Conservation (phyloP, 2,329 filamentous ascomycete genomes). For the Ciborinia camelliae region DNA sequence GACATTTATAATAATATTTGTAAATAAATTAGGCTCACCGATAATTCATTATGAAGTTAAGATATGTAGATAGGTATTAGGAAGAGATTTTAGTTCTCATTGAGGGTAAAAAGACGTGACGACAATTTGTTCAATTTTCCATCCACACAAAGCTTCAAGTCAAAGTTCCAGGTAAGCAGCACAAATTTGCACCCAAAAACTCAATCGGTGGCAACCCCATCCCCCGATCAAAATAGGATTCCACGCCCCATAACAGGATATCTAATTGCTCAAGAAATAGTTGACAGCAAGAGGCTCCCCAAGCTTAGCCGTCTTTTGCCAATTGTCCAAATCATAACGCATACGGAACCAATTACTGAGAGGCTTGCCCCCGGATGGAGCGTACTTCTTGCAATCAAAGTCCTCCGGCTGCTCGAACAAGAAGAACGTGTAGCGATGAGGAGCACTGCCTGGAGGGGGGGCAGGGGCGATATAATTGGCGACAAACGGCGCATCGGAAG, state of each 20-base stretch:
- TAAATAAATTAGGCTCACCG: neutral
- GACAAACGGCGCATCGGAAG: slow-evolving; percentile 32
- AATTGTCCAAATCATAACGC: slow-evolving; percentile 44
- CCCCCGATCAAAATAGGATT: neutral
- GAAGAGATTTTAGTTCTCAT: neutral
- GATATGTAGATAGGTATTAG: neutral
- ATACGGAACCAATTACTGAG: slow-evolving; percentile 41
- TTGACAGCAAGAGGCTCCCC: slow-evolving; percentile 40
- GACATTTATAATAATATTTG: too few species aligned
- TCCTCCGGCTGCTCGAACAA: slow-evolving; percentile 47
- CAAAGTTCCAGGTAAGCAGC: neutral
- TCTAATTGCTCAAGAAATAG: slow-evolving; percentile 39
- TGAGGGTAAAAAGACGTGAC: neutral
- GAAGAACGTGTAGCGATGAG: slow-evolving; percentile 50
- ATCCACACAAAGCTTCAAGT: neutral
- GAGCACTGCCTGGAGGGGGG: slow-evolving; percentile 45
- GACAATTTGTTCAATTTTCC: neutral
- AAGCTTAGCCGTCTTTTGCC: slow-evolving; percentile 39
- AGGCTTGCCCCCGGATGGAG: slow-evolving; percentile 38
- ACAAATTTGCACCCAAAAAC: too few species aligned
- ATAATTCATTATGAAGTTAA: neutral
- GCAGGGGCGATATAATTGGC: slow-evolving; percentile 45
- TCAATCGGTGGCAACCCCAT: too few species aligned
- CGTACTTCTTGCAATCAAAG: slow-evolving; percentile 39
- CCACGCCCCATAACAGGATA: neutral